These are phyloP conservation scores for Cryptococcus neoformans DNA, from an alignment of 1,284 basidiomycete species.

Conservation along the genomic window DNA sequence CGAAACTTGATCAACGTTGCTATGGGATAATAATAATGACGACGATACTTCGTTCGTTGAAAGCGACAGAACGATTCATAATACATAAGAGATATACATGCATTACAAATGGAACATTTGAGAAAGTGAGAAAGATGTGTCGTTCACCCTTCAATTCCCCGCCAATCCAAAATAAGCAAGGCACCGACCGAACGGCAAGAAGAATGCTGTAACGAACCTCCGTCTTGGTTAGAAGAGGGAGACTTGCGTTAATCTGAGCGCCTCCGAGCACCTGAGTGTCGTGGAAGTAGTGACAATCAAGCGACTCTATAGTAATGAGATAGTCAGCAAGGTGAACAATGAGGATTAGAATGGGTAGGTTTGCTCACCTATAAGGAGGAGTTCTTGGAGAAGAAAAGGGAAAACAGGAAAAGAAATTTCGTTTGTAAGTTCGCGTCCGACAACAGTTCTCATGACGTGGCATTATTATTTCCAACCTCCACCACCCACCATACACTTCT, in stretches of 20 bases:
- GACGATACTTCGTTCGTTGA: too few relatives aligned
- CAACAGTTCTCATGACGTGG: too few relatives aligned
- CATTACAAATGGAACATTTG: too few relatives aligned
- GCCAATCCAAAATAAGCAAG: background rate
- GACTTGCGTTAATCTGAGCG: conserved; percentile 5
- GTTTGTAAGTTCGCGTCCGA: background rate
- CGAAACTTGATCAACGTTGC: too few relatives aligned
- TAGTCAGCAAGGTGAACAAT: background rate
- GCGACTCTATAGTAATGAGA: conserved; percentile 1
- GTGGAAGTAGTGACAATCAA: conserved; percentile 4
- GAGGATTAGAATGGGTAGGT: too few relatives aligned
- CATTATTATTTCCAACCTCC: too few relatives aligned
- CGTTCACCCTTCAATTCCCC: conserved; percentile 2
- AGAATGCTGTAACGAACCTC: background rate
- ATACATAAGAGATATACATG: too few relatives aligned
- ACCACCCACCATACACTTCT: too few relatives aligned
- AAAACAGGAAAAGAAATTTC: background rate
- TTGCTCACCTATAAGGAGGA: conserved; percentile 8
- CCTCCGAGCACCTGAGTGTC: conserved; percentile 10
- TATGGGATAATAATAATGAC: too few relatives aligned
- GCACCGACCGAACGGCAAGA: conserved; percentile 1
- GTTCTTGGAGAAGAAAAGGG: conserved; percentile 2
- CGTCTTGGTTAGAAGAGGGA: conserved; percentile 5
- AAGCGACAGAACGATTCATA: too few relatives aligned
- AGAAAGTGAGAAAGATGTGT: background rate